Conservation (phyloP, 257 asterid species). For the Leptodermis oblonga region DNA sequence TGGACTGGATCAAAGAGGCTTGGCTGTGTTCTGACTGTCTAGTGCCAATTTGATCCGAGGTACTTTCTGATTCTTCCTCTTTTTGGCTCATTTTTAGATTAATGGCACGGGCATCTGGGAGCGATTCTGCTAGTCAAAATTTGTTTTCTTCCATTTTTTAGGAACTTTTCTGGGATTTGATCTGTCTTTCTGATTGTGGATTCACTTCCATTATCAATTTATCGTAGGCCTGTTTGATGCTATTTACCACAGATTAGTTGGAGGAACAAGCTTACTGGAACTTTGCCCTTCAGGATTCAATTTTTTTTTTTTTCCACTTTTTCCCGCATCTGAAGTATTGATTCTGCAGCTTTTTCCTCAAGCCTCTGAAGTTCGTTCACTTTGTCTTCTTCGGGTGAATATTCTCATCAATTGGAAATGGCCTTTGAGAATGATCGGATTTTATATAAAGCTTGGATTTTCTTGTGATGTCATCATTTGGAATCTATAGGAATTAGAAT, state of each 20-base stretch:
- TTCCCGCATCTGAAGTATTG: neutral
- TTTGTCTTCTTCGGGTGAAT: conserved; percentile 6
- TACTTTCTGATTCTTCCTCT: neutral
- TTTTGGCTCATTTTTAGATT: neutral
- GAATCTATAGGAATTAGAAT: neutral
- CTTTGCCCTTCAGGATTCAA: neutral
- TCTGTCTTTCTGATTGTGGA: neutral
- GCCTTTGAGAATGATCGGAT: neutral
- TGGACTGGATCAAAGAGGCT: conserved; percentile 13
- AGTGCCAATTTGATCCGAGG: conserved; percentile 1
- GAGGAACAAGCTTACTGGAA: neutral
- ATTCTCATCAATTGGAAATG: neutral
- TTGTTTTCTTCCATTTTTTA: neutral
- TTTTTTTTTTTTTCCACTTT: neutral
- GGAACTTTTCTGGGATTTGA: neutral
- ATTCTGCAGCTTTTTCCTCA: neutral
- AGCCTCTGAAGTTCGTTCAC: neutral
- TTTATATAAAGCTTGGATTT: neutral
- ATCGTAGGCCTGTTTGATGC: neutral
- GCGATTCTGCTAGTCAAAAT: neutral
- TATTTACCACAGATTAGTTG: neutral
- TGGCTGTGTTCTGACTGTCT: conserved; percentile 8
- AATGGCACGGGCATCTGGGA: neutral
- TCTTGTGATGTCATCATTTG: neutral
- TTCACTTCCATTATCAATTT: neutral